Evolutionary conservation across 305 asterid genomes (phyloP).

Genomic region (Fraxinus greggii): DNA sequence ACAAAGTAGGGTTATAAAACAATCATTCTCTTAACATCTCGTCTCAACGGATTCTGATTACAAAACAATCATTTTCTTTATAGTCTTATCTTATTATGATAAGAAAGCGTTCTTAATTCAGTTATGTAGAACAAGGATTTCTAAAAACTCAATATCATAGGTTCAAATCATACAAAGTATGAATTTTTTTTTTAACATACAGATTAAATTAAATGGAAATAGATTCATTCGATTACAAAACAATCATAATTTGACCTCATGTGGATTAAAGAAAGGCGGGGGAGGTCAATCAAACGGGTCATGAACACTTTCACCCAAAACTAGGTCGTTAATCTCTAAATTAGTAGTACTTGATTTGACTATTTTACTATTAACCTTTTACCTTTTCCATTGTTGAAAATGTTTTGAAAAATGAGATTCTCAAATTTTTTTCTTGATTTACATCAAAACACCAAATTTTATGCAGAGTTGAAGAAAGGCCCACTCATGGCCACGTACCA

Average conservation of each 20-base stretch:
- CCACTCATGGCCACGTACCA: not conserved
- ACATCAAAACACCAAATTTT: not conserved
- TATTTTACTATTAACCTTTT: not conserved
- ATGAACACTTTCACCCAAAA: not conserved
- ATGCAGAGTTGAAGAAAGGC: not conserved
- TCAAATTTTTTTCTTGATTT: not conserved
- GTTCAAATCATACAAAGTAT: too few species aligned
- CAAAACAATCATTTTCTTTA: not conserved
- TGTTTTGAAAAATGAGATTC: not conserved
- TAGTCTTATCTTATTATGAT: not conserved
- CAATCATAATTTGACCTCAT: too few species aligned
- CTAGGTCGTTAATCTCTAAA: not conserved
- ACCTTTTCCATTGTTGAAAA: not conserved
- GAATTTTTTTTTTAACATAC: not conserved
- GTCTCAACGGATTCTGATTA: not conserved
- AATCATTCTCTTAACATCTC: not conserved
- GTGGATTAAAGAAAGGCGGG: too few species aligned
- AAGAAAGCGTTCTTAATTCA: not conserved
- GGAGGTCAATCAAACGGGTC: not conserved
- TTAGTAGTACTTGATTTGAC: not conserved
- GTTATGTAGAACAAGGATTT: not conserved
- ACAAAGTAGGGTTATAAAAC: too few species aligned
- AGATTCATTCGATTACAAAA: not conserved
- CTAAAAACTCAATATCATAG: not conserved
- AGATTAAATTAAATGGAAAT: too few species aligned